Conservation (phyloP, 2,329 filamentous ascomycete genomes). For the Daldinia sp. region DNA sequence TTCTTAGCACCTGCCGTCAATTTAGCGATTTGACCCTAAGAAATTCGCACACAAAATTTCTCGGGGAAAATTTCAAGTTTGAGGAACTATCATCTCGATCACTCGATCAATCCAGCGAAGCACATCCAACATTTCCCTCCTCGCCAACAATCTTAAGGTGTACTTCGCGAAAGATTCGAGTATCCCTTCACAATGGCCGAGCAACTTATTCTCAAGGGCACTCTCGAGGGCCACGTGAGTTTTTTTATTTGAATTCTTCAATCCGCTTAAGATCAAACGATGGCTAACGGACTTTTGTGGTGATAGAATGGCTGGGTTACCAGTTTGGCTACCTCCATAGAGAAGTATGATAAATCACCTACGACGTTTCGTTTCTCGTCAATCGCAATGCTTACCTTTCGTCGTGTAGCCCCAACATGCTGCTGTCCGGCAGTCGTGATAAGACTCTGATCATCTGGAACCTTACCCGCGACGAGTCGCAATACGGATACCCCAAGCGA, state of each 20-base stretch:
- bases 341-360: constrained; percentile 78
- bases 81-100: constrained; percentile 43
- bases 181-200: constrained; percentile 78
- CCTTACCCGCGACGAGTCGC: constrained; percentile 97
- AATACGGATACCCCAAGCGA: constrained; percentile 99
- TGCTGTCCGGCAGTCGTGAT: constrained; percentile 96
- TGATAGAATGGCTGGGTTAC: constrained; percentile 95
- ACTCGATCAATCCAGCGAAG: constrained; percentile 41
- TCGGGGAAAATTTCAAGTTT: constrained; percentile 56
- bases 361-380: background rate
- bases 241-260: background rate
- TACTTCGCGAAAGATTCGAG: constrained; percentile 48
- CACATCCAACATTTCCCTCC: constrained; percentile 47
- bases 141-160: constrained; percentile 43
- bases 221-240: constrained; percentile 93
- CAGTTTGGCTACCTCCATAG: constrained; percentile 96
- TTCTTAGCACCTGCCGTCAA: constrained; percentile 3
- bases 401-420: constrained; percentile 90
- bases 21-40: constrained; percentile 59
- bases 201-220: constrained; percentile 95
- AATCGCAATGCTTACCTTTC: constrained; percentile 48
- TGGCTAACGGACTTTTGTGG: constrained; percentile 46
- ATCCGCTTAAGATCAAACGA: background rate
- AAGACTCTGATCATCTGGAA: constrained; percentile 99
- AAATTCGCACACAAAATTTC: constrained; percentile 64